Evolutionary conservation across 2,329 filamentous ascomycete species (phyloP), one percentile per base, ranked within the genome.

Genomic region (Chrysoporthe cubensis): DNA sequence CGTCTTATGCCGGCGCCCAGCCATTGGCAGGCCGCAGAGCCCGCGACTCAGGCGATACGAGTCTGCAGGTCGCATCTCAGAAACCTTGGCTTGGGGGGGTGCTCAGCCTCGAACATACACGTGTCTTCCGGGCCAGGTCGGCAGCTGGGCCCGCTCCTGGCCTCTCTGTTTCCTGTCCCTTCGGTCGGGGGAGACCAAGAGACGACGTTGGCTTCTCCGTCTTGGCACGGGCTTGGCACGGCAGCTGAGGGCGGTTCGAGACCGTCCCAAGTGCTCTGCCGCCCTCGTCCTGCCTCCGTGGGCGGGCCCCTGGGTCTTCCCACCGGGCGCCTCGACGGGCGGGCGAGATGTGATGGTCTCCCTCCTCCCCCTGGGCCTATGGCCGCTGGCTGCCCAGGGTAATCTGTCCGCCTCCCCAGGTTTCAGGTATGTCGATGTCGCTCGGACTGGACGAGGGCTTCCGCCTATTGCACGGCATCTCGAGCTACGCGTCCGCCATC

Each of bases 191-290:
- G 42, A 40, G 34, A 26, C 59, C 18, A 48, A 57, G 63, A 65
- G 54, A 18, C 54, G 63, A 57, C 63, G 63, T 65, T 56, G 56
- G 11, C 32, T 50, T 48, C 54, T 54, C 63, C 63, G 63, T 65
- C 63, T 65, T 65, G 63, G 63, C 63, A 61, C 59, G 59, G 59
- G 59, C 59, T 61, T 61, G 59, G 59, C 59, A 48, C 59, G 59
- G 59, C 59, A 42, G 21, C 34, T 26, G 42, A 21, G 18, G 14
- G 21, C 40, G n/a, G 44, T 16, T n/a, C 18, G 57, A 43, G 37
- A 43, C 37, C 57, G 57, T 42, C 16, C 14, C 21, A 8, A 16
- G 13, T 54, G 21, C 21, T 11, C 13, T 16, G 14, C 21, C 13
- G 4, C 21, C 9, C 7, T 34, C 26, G 7, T 32, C 50, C 50